Base-by-base conservation (phyloP, 2,329 filamentous ascomycete genomes). In the Arthroderma sp. region DNA sequence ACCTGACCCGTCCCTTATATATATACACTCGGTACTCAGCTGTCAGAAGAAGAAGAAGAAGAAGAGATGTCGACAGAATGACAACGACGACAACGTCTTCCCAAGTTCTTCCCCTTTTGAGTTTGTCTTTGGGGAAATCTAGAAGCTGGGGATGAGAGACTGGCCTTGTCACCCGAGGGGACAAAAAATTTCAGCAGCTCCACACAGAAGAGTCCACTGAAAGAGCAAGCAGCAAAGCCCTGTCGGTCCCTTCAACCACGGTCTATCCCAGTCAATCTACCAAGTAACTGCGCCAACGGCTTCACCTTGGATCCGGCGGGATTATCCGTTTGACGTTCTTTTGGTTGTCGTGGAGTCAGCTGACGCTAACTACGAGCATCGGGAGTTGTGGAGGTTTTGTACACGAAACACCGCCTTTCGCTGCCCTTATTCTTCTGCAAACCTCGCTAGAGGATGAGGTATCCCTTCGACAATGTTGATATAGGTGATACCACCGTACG, bases 101-200 rank as follows among this genome's bases (percentile, higher is more conserved):
- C n/a, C n/a, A n/a, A n/a, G 4, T 44, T 33, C 35, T 44, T 28
- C 11, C 11, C n/a, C 21, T 17, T 41, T 43, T 43, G 33, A 54
- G 52, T 51, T 51, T 51, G 25, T 4, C 25, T 25, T 31, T 51
- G 53, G 53, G 53, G 35, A 54, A 54, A 38, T 38, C 53, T 39
- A 55, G 33, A 39, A 55, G 53, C 38, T 54, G 43, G 43, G 43
- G 52, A 54, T 41, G 52, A 54, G 35, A 41, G 19, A 35, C 53
- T n/a, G 53, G 35, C 35, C 39, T 55, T 19, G 53, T 51, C 47
- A 51, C 47, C 47, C 25, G 47, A 51, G 47, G 47, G 25, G 33
- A n/a, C n/a, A 23, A 51, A 51, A 51, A 33, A 51, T 51, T 51
- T 51, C 47, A 51, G 28, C 28, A 31, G 35, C 35, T 38, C 35